phyloP scores from a whole-genome alignment of 306 rosid genomes.

The Dryas drummondii region DNA sequence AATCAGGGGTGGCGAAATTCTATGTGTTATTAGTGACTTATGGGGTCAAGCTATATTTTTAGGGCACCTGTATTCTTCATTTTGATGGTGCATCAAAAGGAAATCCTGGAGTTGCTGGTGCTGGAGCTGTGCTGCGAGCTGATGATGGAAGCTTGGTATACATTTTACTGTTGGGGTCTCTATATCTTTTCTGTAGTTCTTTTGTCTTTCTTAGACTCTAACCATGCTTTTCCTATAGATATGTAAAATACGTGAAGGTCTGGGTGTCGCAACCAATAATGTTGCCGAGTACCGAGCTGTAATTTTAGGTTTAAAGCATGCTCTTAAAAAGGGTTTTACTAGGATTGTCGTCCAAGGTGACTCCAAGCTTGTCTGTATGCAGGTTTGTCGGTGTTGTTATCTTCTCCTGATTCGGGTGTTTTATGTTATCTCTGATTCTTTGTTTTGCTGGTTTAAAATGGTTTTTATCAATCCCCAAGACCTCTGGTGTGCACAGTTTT shows the following conservation, averaged over 20 bases:
- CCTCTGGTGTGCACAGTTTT: background rate
- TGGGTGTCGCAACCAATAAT: slow-evolving; percentile 72
- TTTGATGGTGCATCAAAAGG: slow-evolving; percentile 94
- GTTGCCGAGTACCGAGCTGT: slow-evolving; percentile 92
- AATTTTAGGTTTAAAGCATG: slow-evolving; percentile 81
- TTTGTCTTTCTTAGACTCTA: slow-evolving; percentile 21
- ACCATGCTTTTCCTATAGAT: slow-evolving; percentile 50
- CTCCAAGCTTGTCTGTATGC: slow-evolving; percentile 94
- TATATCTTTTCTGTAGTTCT: slow-evolving; percentile 13
- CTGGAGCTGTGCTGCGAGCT: slow-evolving; percentile 78
- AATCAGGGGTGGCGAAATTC: too few relatives aligned
- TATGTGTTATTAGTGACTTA: background rate
- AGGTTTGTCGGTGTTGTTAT: slow-evolving; percentile 47
- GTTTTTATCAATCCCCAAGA: background rate
- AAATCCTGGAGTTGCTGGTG: slow-evolving; percentile 95
- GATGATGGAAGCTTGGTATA: slow-evolving; percentile 79
- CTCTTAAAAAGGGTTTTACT: slow-evolving; percentile 73
- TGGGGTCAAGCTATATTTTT: slow-evolving; percentile 24
- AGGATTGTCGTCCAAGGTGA: slow-evolving; percentile 66
- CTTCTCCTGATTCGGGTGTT: background rate
- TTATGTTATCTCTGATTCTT: background rate
- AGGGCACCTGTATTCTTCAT: slow-evolving; percentile 64
- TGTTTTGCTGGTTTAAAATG: background rate
- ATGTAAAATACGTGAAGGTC: slow-evolving; percentile 84
- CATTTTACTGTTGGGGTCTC: slow-evolving; percentile 24